Evolutionary conservation across 768 basidiomycete species (phyloP).

Genomic region (Tricholoma terreum): DNA sequence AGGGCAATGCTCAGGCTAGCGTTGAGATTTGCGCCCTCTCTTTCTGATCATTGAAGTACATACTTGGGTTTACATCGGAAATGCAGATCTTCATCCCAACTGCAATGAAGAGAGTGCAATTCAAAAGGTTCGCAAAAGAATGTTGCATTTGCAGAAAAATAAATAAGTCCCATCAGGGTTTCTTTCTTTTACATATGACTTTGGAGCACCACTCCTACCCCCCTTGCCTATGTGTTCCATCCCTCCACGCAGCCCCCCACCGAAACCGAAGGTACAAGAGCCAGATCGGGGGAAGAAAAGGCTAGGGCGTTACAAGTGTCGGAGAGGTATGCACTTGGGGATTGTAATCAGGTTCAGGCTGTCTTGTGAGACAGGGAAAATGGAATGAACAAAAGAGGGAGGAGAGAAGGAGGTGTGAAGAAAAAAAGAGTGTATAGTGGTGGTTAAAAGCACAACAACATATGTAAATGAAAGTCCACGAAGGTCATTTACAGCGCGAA

Average conservation of each 20-base stretch:
- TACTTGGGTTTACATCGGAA: too few relatives aligned
- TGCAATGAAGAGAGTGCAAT: neutral
- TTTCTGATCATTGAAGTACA: too few relatives aligned
- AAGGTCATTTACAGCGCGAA: conserved; percentile 9
- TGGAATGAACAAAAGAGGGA: neutral
- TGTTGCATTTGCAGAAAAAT: conserved; percentile 2
- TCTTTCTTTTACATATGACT: neutral
- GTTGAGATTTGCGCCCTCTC: too few relatives aligned
- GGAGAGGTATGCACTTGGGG: neutral
- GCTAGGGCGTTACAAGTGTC: neutral
- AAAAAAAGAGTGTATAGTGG: conserved; percentile 21
- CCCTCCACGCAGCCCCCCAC: neutral
- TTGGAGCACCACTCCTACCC: conserved; percentile 8
- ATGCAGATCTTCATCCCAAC: too few relatives aligned
- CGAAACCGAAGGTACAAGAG: neutral
- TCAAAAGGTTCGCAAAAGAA: neutral
- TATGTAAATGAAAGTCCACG: conserved; percentile 9
- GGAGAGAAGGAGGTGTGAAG: conserved; percentile 4
- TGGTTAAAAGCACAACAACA: conserved; percentile 17
- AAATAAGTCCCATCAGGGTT: conserved; percentile 4
- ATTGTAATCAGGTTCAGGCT: neutral
- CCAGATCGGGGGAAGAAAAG: neutral
- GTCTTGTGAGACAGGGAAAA: neutral
- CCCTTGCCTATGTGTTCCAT: neutral
- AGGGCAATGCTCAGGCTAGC: too few relatives aligned